phyloP scores from a whole-genome alignment of 305 asterid species.

The Fraxinus albicans region DNA sequence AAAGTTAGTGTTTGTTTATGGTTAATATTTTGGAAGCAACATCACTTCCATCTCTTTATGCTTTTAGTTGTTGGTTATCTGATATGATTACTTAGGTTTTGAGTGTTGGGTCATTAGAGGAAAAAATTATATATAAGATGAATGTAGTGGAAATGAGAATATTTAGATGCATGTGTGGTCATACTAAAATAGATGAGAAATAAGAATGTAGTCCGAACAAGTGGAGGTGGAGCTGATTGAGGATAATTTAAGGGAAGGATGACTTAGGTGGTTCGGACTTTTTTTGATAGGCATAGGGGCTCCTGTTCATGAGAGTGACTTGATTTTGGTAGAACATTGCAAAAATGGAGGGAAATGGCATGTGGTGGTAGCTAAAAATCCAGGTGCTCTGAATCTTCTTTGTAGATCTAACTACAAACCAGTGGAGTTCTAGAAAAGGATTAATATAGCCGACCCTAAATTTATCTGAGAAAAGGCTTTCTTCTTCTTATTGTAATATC shows the following conservation, averaged over 20 bases:
- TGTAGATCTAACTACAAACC: background rate
- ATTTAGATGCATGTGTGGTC: background rate
- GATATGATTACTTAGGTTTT: background rate
- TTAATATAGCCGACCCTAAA: background rate
- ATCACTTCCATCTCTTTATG: slow-evolving; percentile 7
- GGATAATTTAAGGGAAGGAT: background rate
- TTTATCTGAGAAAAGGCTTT: background rate
- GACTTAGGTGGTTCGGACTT: background rate
- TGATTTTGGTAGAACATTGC: background rate
- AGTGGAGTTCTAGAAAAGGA: background rate
- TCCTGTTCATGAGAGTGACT: background rate
- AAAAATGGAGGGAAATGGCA: background rate
- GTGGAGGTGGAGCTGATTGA: background rate
- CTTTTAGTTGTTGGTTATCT: background rate
- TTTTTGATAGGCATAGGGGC: background rate
- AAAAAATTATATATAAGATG: background rate
- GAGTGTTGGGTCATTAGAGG: background rate
- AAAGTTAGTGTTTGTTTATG: background rate
- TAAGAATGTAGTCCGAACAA: background rate
- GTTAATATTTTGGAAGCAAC: background rate
- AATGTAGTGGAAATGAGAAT: background rate
- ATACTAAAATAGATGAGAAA: background rate
- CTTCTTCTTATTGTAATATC: background rate
- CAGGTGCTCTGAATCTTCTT: background rate
- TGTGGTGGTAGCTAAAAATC: background rate